Conservation (phyloP, 2,329 filamentous ascomycete species). For the Diaporthe longicolla region DNA sequence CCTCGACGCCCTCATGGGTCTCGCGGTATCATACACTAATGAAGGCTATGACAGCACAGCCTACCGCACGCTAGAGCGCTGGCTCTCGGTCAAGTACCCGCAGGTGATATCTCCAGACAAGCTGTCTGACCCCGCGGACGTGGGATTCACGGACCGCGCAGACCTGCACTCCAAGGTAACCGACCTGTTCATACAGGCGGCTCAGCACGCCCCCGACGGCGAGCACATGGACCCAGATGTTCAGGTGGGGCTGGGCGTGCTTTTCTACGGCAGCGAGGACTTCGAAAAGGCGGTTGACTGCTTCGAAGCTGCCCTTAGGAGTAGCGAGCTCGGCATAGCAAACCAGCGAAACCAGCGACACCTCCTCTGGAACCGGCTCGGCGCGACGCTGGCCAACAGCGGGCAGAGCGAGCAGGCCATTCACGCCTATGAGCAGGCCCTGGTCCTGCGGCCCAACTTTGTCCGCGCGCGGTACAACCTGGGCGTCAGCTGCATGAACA, state of each 20-base stretch:
- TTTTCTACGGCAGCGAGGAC: conserved; percentile 98
- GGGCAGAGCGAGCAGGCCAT: conserved; percentile 96
- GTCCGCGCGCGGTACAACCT: conserved; percentile 97
- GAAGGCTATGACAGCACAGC: conserved; percentile 98
- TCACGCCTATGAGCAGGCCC: conserved; percentile 92
- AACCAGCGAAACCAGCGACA: conserved; percentile 92
- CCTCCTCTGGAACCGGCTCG: conserved; percentile 96
- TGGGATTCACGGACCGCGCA: conserved; percentile 95
- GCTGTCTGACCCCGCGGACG: conserved; percentile 81
- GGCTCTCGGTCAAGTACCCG: conserved; percentile 96
- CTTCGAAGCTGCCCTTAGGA: conserved; percentile 91
- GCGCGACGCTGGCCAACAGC: conserved; percentile 94
- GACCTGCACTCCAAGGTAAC: conserved; percentile 92
- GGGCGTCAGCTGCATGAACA: conserved; percentile 96
- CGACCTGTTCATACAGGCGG: conserved; percentile 90
- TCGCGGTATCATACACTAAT: conserved; percentile 98
- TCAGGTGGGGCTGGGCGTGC: conserved; percentile 94
- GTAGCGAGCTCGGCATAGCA: conserved; percentile 84
- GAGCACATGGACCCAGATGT: conserved; percentile 99
- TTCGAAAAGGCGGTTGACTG: conserved; percentile 99
- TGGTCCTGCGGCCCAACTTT: conserved; percentile 93
- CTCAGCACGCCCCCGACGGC: conserved; percentile 90
- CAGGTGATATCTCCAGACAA: conserved; percentile 80
- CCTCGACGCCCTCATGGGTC: conserved; percentile 90
- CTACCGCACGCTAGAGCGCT: conserved; percentile 95